Evolutionary conservation across 352 stramenopile genomes (phyloP).

Genomic region (Globisporangium nodosum): DNA sequence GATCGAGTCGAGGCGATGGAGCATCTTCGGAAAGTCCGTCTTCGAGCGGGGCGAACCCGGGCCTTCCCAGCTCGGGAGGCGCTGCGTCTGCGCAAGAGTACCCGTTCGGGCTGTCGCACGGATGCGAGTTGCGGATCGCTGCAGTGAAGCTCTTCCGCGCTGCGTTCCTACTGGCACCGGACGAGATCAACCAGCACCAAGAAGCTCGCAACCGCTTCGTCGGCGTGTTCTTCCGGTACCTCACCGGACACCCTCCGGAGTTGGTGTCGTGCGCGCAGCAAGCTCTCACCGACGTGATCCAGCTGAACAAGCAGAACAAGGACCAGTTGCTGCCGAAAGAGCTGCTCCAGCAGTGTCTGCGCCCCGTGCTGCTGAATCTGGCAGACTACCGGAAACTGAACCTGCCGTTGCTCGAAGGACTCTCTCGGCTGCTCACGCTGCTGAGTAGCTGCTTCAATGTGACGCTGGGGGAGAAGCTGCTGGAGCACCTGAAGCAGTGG

Average conservation of each 20-base stretch:
- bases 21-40: conserved; percentile 13
- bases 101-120: conserved; percentile 79
- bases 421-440: conserved; percentile 91
- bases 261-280: conserved; percentile 78
- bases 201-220: conserved; percentile 84
- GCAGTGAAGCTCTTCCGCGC: conserved; percentile 85
- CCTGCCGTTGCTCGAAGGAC: conserved; percentile 90
- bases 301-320: conserved; percentile 85
- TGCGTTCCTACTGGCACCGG: conserved; percentile 73
- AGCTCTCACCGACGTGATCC: conserved; percentile 73
- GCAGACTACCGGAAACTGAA: conserved; percentile 97
- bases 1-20: conserved; percentile 15
- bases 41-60: conserved; percentile 4
- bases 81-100: conserved; percentile 76
- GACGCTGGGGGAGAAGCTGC: conserved; percentile 95
- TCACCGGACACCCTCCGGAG: conserved; percentile 79
- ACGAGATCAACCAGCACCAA: conserved; percentile 83
- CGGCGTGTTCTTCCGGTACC: conserved; percentile 88
- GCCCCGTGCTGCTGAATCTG: conserved; percentile 95
- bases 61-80: conserved; percentile 16
- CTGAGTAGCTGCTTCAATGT: conserved; percentile 98
- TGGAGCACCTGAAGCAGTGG: conserved; percentile 96
- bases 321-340: conserved; percentile 92
- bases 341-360: conserved; percentile 93
- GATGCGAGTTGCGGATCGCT: conserved; percentile 78